Evolutionary conservation across 78 protist species (phyloP).

Genomic region (Cavenderia fasciculata): DNA sequence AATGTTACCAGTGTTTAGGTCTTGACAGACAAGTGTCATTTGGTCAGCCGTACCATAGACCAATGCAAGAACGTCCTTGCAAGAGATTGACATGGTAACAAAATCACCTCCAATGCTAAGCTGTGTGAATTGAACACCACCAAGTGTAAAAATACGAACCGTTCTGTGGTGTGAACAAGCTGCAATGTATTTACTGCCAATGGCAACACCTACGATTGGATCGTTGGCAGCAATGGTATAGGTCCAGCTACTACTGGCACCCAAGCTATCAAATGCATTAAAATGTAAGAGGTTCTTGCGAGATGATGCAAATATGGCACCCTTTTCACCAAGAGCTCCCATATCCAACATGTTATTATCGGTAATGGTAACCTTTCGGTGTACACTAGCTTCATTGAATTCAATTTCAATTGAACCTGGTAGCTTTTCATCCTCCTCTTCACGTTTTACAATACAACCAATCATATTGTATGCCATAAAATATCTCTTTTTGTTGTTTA

Average conservation of each 20-base stretch:
- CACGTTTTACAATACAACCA: constrained; percentile 52
- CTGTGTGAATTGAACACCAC: constrained; percentile 30
- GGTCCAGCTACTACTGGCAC: background rate
- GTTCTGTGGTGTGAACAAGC: background rate
- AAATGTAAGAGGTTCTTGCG: background rate
- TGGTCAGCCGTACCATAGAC: background rate
- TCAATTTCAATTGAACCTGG: constrained; percentile 42
- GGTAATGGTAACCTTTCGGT: constrained; percentile 23
- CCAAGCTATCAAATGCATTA: constrained; percentile 33
- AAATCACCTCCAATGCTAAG: constrained; percentile 31
- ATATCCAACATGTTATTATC: constrained; percentile 13
- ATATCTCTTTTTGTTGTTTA: constrained; percentile 16
- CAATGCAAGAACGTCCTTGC: constrained; percentile 6
- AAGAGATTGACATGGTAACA: constrained; percentile 9
- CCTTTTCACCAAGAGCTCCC: constrained; percentile 20
- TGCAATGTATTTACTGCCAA: background rate
- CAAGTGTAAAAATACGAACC: constrained; percentile 4
- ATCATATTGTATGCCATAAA: constrained; percentile 45
- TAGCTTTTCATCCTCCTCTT: background rate
- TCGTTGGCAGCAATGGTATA: background rate
- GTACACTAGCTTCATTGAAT: constrained; percentile 10
- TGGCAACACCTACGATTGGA: background rate
- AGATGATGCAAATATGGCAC: constrained; percentile 44
- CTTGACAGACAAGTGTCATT: background rate
- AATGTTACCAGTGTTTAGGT: constrained; percentile 3